These are phyloP conservation scores for Annulohypoxylon truncatum DNA, from an alignment of 2,329 filamentous ascomycete genomes.

Conservation along the genomic window DNA sequence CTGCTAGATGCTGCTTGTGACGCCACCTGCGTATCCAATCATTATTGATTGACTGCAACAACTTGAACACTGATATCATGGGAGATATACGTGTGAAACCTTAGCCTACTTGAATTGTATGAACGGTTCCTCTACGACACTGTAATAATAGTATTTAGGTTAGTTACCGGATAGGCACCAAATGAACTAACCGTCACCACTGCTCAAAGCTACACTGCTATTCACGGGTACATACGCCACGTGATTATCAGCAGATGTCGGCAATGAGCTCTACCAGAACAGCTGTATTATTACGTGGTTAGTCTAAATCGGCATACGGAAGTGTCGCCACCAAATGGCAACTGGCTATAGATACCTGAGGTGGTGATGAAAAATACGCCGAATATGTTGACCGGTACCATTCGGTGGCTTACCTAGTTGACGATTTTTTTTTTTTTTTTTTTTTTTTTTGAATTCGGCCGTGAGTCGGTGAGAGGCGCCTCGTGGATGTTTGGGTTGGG, in stretches of 20 bases:
- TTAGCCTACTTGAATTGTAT: no score
- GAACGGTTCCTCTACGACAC: no score
- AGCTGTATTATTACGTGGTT: conserved; percentile 15
- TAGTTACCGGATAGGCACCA: no score
- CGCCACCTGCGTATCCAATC: no score
- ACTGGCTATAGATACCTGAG: not conserved
- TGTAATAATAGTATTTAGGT: no score
- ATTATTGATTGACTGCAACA: no score
- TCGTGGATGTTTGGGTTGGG: not conserved
- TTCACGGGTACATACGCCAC: conserved; percentile 17
- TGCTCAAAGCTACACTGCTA: not conserved
- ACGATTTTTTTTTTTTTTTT: not conserved
- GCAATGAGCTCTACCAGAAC: no score
- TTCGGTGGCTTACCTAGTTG: not conserved
- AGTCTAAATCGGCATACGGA: conserved; percentile 12
- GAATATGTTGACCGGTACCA: not conserved
- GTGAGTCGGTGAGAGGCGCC: conserved; percentile 5
- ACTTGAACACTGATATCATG: no score
- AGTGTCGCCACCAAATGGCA: not conserved
- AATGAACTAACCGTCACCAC: not conserved
- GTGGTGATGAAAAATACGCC: not conserved
- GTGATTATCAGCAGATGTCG: conserved; percentile 31
- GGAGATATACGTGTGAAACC: no score
- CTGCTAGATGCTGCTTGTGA: no score
- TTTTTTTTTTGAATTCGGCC: conserved; percentile 9